A percentile compares a stretch with the other conserved stretches of the same genome.
These are phyloP conservation scores for Boletus fagicola DNA, from an alignment of 768 basidiomycete genomes.

Conservation along the genomic window DNA sequence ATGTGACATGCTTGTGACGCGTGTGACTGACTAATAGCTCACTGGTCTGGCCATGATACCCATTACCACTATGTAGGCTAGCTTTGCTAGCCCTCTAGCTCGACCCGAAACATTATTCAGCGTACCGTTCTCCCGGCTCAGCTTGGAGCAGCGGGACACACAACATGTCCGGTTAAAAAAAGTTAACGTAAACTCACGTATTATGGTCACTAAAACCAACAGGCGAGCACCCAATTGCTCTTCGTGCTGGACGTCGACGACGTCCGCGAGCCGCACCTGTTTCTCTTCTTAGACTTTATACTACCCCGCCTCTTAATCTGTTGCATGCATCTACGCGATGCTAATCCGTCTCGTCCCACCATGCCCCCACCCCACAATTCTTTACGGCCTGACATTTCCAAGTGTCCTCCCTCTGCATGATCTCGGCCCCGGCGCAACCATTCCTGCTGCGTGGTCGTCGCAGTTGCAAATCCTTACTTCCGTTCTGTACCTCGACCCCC, in stretches of 20 bases:
- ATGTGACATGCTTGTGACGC: constrained; percentile 1
- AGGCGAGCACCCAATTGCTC: constrained; percentile 12
- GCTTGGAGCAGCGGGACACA: constrained; percentile 2
- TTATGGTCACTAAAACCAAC: constrained; percentile 29
- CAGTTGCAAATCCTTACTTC: constrained; percentile 50
- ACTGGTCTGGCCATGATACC: background rate
- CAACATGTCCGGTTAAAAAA: constrained; percentile 12
- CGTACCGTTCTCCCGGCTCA: background rate
- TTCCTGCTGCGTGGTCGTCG: constrained; percentile 53
- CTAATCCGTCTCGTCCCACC: constrained; percentile 53
- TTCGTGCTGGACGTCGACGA: constrained; percentile 33
- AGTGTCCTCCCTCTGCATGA: constrained; percentile 35
- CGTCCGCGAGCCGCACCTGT: constrained; percentile 16
- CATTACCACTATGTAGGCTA: no score
- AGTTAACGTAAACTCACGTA: constrained; percentile 35
- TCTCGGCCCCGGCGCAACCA: constrained; percentile 32
- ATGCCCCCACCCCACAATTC: constrained; percentile 48
- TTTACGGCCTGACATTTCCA: constrained; percentile 57
- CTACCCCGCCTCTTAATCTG: constrained; percentile 28
- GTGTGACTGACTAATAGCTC: background rate
- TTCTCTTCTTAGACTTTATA: constrained; percentile 20
- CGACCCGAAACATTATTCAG: background rate
- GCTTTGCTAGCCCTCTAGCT: background rate
- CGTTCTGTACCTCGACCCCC: constrained; percentile 52
- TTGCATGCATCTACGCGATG: constrained; percentile 39